Conservation (phyloP, 208 protist genomes). For the Crithidia thermophila region DNA sequence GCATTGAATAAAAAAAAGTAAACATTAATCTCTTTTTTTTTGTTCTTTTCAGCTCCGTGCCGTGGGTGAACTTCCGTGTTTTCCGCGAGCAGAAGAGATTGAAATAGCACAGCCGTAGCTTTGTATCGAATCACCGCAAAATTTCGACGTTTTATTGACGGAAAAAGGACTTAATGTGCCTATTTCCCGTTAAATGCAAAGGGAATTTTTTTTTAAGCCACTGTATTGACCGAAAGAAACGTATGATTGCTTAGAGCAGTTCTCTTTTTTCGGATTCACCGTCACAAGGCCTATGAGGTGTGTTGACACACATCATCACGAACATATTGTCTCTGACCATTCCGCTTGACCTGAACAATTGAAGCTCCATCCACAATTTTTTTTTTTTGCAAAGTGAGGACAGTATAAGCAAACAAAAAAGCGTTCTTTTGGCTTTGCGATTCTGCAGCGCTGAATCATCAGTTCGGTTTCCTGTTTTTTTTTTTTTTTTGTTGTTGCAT, state of each 20-base stretch:
- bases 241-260: too few relatives aligned
- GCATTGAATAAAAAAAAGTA: neutral
- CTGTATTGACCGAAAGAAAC: too few relatives aligned
- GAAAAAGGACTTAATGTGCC: too few relatives aligned
- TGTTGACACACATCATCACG: too few relatives aligned
- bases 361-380: neutral
- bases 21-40: too few relatives aligned
- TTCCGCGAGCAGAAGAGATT: too few relatives aligned
- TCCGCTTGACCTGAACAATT: neutral
- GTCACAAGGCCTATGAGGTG: too few relatives aligned
- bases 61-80: neutral
- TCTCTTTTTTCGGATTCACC: too few relatives aligned
- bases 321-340: neutral
- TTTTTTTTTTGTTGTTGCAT: constrained; percentile 8
- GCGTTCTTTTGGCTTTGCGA: neutral
- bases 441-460: neutral
- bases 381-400: neutral
- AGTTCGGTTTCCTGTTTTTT: neutral
- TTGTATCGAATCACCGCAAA: too few relatives aligned
- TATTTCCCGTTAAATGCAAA: neutral
- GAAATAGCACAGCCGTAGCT: neutral
- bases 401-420: constrained; percentile 4
- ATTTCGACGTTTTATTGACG: too few relatives aligned
- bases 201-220: too few relatives aligned
- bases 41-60: neutral